A percentile compares a stretch with the other conserved stretches of the same genome.
Conservation (phyloP, 495 filamentous ascomycete species). For the Xylaria acuta region DNA sequence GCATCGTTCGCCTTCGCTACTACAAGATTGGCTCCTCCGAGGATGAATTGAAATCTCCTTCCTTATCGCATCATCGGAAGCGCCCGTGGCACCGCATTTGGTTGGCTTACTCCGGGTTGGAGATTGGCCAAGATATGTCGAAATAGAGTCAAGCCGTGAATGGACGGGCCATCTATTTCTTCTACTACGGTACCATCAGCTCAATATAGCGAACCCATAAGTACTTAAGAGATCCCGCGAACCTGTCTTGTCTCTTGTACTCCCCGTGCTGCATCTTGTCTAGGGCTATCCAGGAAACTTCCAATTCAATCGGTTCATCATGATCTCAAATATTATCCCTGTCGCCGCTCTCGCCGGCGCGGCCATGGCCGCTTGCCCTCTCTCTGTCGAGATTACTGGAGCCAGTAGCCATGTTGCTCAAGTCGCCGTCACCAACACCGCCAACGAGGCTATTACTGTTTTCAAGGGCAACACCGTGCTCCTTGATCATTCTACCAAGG, state of each 20-base stretch:
- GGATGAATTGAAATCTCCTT: slow-evolving; percentile 16
- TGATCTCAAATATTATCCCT: slow-evolving; percentile 39
- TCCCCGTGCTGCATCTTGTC: slow-evolving; percentile 5
- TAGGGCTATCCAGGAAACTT: background rate
- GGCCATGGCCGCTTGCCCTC: slow-evolving; percentile 39
- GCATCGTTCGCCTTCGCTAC: background rate
- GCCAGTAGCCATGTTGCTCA: slow-evolving; percentile 34
- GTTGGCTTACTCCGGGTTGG: slow-evolving; percentile 10
- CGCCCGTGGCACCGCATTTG: slow-evolving; percentile 14
- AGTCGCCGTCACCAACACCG: slow-evolving; percentile 41
- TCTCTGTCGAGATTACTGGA: slow-evolving; percentile 35
- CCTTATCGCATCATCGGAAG: slow-evolving; percentile 26
- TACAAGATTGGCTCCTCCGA: slow-evolving; percentile 17
- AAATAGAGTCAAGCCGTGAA: slow-evolving; percentile 18
- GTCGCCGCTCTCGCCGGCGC: slow-evolving; percentile 37
- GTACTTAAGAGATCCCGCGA: slow-evolving; percentile 21
- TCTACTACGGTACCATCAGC: slow-evolving; percentile 8
- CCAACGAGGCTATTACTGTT: slow-evolving; percentile 35
- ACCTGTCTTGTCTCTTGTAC: background rate
- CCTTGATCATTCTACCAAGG: slow-evolving; percentile 37
- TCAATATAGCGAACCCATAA: slow-evolving; percentile 12
- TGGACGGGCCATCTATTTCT: slow-evolving; percentile 18
- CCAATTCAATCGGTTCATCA: slow-evolving; percentile 24
- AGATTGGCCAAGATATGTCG: slow-evolving; percentile 23
- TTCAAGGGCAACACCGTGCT: slow-evolving; percentile 45